These are phyloP conservation scores for Kluyveromyces siamensis DNA, from an alignment of 805 yeast species.

Conservation along the genomic window DNA sequence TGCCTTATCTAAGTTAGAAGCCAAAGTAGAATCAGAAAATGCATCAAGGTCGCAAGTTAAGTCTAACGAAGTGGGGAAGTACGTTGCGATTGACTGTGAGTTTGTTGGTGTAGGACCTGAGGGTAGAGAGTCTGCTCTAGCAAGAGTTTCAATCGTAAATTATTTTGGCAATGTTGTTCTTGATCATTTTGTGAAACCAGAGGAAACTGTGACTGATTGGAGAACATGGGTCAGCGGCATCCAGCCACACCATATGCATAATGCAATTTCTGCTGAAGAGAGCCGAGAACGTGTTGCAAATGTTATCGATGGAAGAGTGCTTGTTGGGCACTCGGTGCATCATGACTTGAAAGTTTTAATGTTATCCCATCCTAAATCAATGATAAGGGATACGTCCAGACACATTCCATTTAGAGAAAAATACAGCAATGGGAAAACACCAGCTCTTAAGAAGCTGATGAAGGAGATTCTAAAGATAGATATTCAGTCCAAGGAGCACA, in stretches of 20 bases:
- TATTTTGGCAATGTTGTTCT: conserved; percentile 63
- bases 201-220: conserved; percentile 76
- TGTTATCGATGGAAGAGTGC: conserved; percentile 42
- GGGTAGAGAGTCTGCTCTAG: conserved; percentile 63
- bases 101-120: conserved; percentile 85
- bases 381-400: conserved; percentile 67
- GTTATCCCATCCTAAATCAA: conserved; percentile 54
- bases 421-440: conserved; percentile 58
- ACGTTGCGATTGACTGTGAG: conserved; percentile 83
- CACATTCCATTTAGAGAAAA: conserved; percentile 46
- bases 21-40: conserved; percentile 10
- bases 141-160: conserved; percentile 82
- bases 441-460: conserved; percentile 59
- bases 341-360: conserved; percentile 67
- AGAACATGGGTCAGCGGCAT: conserved; percentile 91
- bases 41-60: conserved; percentile 7
- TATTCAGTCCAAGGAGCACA: conserved; percentile 70
- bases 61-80: conserved; percentile 54
- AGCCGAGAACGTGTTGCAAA: conserved; percentile 53
- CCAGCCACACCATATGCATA: conserved; percentile 55
- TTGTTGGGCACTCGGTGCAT: conserved; percentile 81
- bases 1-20: neutral
- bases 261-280: conserved; percentile 56
- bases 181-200: conserved; percentile 71
- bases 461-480: conserved; percentile 45